Evolutionary conservation across 2,329 filamentous ascomycete species (phyloP), one percentile per base, ranked within the genome.

Genomic region (Ophiognomonia clavigignenti-juglandacearum): DNA sequence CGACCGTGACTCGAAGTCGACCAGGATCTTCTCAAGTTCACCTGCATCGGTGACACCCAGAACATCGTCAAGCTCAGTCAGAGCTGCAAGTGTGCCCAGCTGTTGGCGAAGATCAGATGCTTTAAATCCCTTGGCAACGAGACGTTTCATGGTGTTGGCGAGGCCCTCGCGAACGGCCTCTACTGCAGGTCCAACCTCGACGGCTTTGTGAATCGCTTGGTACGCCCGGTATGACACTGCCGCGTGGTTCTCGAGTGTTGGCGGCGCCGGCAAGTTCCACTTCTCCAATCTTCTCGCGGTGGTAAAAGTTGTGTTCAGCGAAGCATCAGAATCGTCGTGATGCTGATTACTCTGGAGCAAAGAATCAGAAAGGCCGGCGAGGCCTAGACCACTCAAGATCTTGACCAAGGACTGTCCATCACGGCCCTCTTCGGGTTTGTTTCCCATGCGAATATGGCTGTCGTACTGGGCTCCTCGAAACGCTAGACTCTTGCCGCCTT

Each of bases 401-500:
- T 82, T 83, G 2, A 96, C 77, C 10, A 96, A 73, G 6, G 83
- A 85, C 48, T 83, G 73, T 0, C 78, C 77, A 61, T 91, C 88
- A 2, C 71, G 55, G 9, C 73, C 65, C 3, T 80, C 75, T 4
- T 73, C 67, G 20, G 74, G 65, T n/a, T n/a, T n/a, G 48, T 84
- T 76, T 18, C 74, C 68, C 23, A 74, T 72, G 24, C 85, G 81
- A 56, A 96, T 77, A 51, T 92, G 83, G 55, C 86, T 92, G 62
- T 98, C 92, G 56, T 95, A 88, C 55, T 91, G 86, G 29, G 93
- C 93, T 26, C 91, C 89, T 49, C 92, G 84, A 57, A 97, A 96
- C 20, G 93, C 84, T 16, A 98, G 75, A 54, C 87, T 92, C 60
- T 95, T 95, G 42, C 83, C 74, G 0, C 91, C 91, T 56, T 95